Base-by-base conservation (phyloP, 2,329 filamentous ascomycete genomes). In the Hypoxylon sp. region DNA sequence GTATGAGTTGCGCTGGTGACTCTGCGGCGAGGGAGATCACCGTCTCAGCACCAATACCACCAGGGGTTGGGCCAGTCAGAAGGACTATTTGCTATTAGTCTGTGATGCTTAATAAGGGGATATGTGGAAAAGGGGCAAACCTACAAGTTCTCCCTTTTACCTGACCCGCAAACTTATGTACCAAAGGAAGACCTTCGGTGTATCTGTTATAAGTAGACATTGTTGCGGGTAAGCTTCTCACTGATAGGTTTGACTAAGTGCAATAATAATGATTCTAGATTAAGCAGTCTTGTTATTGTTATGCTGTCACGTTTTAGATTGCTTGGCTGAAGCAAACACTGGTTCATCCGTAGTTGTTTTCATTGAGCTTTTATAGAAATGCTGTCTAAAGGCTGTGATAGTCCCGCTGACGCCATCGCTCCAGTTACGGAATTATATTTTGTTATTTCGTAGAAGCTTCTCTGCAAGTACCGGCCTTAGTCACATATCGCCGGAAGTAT, bases 11-110 rank as follows among this genome's bases (percentile, higher is more conserved):
- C 2, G 76, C 75, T 17, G 77, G 78, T 3, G 68, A 61, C 47
- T 69, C 76, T 42, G 74, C 70, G 19, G 77, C 77, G 9, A 78
- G 72, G 9, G 76, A 77, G 50, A 73, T 72, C 50, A 74, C 70
- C 8, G 75, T 78, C 57, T 79, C 77, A 29, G 77, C 76, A 29
- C 77, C 78, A 17, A 78, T 74, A 19, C 77, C 76, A 17, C 76
- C 75, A 17, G 72, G 66, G 35, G 73, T 78, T n/a, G 78, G 77
- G 9, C 78, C 76, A 10, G 78, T 78, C 33, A 79, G 67, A 63
- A 79, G 74, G 63, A 79, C 77, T 79, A 55, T 33, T 51, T 59
- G 11, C 2, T 37, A 37, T 63, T 48, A 68, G 63, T 42, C 6
- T 44, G 24, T 44, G 33, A 31, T 33, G 44, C 5, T 63, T 9